Conservation (phyloP, 495 filamentous ascomycete genomes). For the Neurospora pannonica region DNA sequence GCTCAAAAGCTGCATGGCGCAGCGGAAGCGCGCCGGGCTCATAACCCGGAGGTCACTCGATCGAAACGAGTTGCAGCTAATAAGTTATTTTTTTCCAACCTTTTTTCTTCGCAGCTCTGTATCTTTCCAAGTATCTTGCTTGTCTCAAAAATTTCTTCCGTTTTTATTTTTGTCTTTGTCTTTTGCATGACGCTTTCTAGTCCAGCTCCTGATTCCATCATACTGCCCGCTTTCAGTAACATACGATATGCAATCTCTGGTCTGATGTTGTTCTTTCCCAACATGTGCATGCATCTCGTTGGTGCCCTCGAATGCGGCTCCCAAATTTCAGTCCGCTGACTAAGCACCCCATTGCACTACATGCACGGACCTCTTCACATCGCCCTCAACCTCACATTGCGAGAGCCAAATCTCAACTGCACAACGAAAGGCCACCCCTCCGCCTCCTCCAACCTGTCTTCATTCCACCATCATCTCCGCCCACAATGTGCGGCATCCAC, state of each 20-base stretch:
- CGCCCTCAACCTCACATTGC: background rate
- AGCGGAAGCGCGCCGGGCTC: conserved; percentile 48
- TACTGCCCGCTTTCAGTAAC: background rate
- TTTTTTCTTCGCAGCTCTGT: too few relatives aligned
- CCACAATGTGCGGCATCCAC: conserved; percentile 41
- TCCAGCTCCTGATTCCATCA: background rate
- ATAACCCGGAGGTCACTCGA: conserved; percentile 47
- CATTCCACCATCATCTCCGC: background rate
- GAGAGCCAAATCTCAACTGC: background rate
- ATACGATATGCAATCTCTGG: background rate
- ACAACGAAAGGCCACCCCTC: background rate
- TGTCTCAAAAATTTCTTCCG: too few relatives aligned
- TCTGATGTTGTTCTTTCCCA: background rate
- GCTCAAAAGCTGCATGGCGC: conserved; percentile 36
- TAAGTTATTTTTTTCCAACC: conserved; percentile 8
- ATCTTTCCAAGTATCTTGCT: too few relatives aligned
- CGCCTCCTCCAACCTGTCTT: background rate
- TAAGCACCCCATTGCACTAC: background rate
- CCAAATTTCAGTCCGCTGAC: background rate
- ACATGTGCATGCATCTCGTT: background rate
- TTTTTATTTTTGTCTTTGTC: background rate
- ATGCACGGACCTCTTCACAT: background rate
- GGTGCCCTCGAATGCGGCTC: background rate
- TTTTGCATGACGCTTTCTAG: background rate
- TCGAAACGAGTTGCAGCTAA: conserved; percentile 45